phyloP scores from a whole-genome alignment of 306 rosid species.

The Cucurbita moschata region DNA sequence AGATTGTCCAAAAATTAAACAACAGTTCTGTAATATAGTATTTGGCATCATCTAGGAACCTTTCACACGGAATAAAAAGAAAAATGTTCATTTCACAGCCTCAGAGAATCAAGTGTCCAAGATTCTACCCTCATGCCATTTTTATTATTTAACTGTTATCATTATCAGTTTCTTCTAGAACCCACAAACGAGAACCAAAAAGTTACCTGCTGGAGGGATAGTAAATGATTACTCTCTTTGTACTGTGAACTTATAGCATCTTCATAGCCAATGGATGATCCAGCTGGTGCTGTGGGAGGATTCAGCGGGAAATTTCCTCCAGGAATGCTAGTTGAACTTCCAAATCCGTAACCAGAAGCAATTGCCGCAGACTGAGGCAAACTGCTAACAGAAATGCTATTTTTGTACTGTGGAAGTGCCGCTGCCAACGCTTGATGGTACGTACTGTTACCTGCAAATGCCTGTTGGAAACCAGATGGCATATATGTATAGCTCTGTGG shows the following conservation, averaged over 20 bases:
- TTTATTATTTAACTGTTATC: not conserved
- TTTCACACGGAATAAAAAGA: not conserved
- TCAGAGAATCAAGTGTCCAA: not conserved
- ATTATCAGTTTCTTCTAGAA: not conserved
- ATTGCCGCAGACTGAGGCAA: slow-evolving; percentile 85
- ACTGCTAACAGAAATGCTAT: slow-evolving; percentile 85
- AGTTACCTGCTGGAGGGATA: slow-evolving; percentile 87
- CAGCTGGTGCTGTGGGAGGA: slow-evolving; percentile 57
- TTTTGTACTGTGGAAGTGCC: slow-evolving; percentile 87
- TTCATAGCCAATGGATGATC: slow-evolving; percentile 72
- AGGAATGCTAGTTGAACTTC: slow-evolving; percentile 71
- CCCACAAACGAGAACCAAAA: not conserved
- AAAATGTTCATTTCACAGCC: not conserved
- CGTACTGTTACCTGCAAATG: slow-evolving; percentile 84
- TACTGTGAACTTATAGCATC: slow-evolving; percentile 75
- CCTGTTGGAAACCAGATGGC: slow-evolving; percentile 96
- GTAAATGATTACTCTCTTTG: slow-evolving; percentile 73
- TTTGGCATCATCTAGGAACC: not conserved
- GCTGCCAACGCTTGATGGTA: slow-evolving; percentile 96
- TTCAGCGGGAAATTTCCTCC: slow-evolving; percentile 87
- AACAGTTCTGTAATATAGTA: not conserved
- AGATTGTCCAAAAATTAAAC: not conserved
- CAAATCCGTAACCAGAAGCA: slow-evolving; percentile 87
- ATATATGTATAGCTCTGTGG: slow-evolving; percentile 94
- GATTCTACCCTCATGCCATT: not conserved